These are phyloP conservation scores for Alnus rubra DNA, from an alignment of 306 rosid genomes.

Conservation along the genomic window DNA sequence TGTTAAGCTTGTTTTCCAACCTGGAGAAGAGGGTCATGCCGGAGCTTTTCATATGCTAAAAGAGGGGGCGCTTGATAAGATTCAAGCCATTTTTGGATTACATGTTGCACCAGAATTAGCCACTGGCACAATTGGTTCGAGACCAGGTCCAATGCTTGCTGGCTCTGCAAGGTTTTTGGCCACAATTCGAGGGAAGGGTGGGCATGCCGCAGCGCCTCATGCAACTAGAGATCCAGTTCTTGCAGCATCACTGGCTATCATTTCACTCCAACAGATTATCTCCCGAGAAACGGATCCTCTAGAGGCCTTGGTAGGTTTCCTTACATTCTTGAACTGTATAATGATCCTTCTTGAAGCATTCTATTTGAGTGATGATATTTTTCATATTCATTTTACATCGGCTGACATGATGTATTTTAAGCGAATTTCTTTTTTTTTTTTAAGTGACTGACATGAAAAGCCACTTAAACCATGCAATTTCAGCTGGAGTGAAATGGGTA, in stretches of 20 bases:
- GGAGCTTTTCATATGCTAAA: slow-evolving; percentile 57
- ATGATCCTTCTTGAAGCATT: neutral
- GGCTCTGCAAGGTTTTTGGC: slow-evolving; percentile 46
- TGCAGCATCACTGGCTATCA: slow-evolving; percentile 42
- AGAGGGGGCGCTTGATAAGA: slow-evolving; percentile 51
- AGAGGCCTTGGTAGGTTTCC: slow-evolving; percentile 39
- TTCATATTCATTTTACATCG: no score
- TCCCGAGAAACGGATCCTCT: slow-evolving; percentile 62
- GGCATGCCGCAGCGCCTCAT: slow-evolving; percentile 48
- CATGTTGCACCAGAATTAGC: slow-evolving; percentile 39
- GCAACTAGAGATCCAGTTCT: slow-evolving; percentile 43
- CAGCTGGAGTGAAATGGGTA: no score
- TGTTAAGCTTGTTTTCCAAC: slow-evolving; percentile 66
- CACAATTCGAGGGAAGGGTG: slow-evolving; percentile 41
- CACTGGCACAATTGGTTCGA: slow-evolving; percentile 44
- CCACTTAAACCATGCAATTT: no score
- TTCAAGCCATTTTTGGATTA: slow-evolving; percentile 51
- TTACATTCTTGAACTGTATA: neutral
- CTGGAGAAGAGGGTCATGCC: slow-evolving; percentile 55
- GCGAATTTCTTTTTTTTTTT: no score
- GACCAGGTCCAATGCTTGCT: slow-evolving; percentile 53
- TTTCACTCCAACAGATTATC: slow-evolving; percentile 55
- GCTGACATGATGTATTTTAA: no score
- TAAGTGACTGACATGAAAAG: no score
- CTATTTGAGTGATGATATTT: neutral